Percentiles rank a stretch among this genome's conserved stretches.
Conservation (phyloP, 495 filamentous ascomycete species). For the Lophium mytilinum region DNA sequence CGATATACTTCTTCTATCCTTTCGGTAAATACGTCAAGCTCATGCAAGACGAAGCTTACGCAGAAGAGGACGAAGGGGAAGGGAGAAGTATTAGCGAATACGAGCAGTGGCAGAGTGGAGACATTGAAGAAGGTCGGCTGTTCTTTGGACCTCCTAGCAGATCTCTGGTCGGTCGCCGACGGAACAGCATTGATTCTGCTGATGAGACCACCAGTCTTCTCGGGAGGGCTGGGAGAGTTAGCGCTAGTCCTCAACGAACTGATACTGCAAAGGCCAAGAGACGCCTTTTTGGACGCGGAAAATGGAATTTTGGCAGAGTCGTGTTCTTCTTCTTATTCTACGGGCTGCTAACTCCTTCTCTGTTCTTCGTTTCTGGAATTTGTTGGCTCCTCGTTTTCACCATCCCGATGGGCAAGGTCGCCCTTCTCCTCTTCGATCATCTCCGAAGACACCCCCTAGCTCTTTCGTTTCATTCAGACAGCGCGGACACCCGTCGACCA, state of each 20-base stretch:
- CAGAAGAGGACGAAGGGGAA: constrained; percentile 96
- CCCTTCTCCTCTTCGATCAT: constrained; percentile 81
- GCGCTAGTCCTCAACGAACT: constrained; percentile 29
- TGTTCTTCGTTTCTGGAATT: constrained; percentile 74
- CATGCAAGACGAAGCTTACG: constrained; percentile 86
- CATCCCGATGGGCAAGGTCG: constrained; percentile 97
- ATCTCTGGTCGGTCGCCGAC: constrained; percentile 80
- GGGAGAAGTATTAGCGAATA: constrained; percentile 99
- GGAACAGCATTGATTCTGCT: constrained; percentile 79
- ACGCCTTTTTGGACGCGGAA: constrained; percentile 84
- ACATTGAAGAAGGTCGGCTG: constrained; percentile 86
- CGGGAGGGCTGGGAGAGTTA: constrained; percentile 52
- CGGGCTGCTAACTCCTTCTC: constrained; percentile 79
- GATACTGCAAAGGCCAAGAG: constrained; percentile 61
- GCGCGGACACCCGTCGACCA: constrained; percentile 58
- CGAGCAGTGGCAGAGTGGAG: constrained; percentile 97
- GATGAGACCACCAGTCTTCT: constrained; percentile 87
- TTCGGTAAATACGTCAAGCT: constrained; percentile 94
- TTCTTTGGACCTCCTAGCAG: constrained; percentile 81
- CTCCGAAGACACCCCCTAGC: constrained; percentile 88
- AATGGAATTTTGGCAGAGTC: constrained; percentile 90
- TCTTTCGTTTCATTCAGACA: constrained; percentile 84
- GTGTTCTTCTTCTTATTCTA: constrained; percentile 98
- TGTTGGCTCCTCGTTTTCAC: constrained; percentile 97
- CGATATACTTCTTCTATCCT: constrained; percentile 85